Percentiles rank a stretch among this genome's conserved stretches.
phyloP scores from a whole-genome alignment of 2,329 filamentous ascomycete genomes.

The Thielaviopsis euricoi region DNA sequence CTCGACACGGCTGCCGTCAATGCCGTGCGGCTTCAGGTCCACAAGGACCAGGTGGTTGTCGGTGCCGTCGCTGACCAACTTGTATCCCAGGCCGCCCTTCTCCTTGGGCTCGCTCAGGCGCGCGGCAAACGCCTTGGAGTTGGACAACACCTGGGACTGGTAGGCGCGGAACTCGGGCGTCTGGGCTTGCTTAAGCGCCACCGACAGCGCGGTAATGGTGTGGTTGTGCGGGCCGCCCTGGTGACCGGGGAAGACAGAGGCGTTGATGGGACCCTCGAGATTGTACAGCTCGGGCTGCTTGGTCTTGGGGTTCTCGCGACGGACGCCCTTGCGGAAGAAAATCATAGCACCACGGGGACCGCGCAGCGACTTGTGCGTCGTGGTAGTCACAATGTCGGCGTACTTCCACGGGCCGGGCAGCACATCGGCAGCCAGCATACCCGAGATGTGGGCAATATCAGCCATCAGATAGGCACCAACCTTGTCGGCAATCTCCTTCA shows the following conservation, averaged over 20 bases:
- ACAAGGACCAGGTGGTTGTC: conserved; percentile 94
- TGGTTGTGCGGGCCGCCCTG: conserved; percentile 98
- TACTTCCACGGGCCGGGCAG: conserved; percentile 78
- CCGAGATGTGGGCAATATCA: conserved; percentile 96
- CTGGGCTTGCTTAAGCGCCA: conserved; percentile 87
- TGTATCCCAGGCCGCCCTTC: conserved; percentile 67
- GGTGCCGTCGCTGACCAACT: conserved; percentile 81
- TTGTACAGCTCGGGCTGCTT: conserved; percentile 78
- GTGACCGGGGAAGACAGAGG: conserved; percentile 93
- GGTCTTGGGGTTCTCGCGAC: conserved; percentile 67
- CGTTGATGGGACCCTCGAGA: conserved; percentile 85
- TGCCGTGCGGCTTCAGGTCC: conserved; percentile 73
- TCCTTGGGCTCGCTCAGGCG: conserved; percentile 50
- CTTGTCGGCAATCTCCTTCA: conserved; percentile 83
- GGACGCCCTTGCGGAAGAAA: conserved; percentile 89
- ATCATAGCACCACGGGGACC: conserved; percentile 95
- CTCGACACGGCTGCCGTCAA: conserved; percentile 84
- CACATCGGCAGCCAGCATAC: conserved; percentile 80
- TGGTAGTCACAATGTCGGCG: conserved; percentile 92
- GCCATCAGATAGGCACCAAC: conserved; percentile 82
- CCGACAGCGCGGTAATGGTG: conserved; percentile 88
- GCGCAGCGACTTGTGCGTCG: conserved; percentile 92
- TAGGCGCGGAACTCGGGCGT: conserved; percentile 82
- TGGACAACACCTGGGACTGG: conserved; percentile 76
- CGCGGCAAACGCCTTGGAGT: conserved; percentile 72